Base-by-base conservation (phyloP, 371 early-diverging fungal species). In the Globomyces sp. region DNA sequence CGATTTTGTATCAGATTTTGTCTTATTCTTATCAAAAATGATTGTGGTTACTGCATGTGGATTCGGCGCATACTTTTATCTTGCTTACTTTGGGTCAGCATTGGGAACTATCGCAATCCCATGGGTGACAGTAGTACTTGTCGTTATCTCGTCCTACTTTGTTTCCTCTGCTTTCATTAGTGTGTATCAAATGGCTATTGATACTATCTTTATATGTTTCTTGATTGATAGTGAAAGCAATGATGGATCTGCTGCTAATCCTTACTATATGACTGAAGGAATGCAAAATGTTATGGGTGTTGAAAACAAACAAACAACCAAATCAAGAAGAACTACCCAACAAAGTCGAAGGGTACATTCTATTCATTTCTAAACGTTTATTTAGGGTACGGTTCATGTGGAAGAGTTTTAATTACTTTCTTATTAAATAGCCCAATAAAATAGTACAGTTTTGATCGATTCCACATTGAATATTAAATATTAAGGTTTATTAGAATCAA, bases 201-300 rank as follows among this genome's bases (percentile, higher is more conserved):
- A 80, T 51, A 82, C 85, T 40, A 74, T 85, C 13, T 85, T 85
- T 67, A 40, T 85, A 73, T 80, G 71, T 24, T 81, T 83, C 62
- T 71, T 78, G 45, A 81, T 80, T 52, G 85, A 85, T 62, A 67
- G 61, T 11, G 84, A 85, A 63, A 66, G 75, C 45, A 77, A 85
- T 59, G 82, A 85, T 59, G 85, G 85, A 5, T 68, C 70, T 9
- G 59, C 74, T 2, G 71, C 71, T 47, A 66, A 69, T 37, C 85
- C 85, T 11, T 82, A 74, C 67, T 78, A 77, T 51, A 70, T 70
- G 70, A 24, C 58, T 8, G 61, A 70, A 44, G 55, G 55, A 1
- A 41, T 70, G 37, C 51, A 58, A 24, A 44, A 67, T 41, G 63
- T 70, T 11, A 50, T 70, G 4, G 70, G 63, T 6, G 5, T 55